phyloP scores from a whole-genome alignment of 2,329 filamentous ascomycete genomes.

The Parastagonospora nodorum region DNA sequence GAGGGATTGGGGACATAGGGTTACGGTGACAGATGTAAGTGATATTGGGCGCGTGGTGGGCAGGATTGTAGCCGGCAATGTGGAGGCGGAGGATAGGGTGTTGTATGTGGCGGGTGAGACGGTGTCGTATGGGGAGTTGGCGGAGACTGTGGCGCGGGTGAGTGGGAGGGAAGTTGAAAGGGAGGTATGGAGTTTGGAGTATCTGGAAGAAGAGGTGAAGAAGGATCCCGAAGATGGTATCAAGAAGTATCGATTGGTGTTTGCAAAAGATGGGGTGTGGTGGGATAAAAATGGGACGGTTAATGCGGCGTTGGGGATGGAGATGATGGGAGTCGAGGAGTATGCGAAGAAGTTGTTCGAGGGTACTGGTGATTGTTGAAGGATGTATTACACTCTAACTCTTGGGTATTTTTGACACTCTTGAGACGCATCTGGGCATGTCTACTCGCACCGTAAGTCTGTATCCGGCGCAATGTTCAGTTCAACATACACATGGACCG shows the following conservation, averaged over 20 bases:
- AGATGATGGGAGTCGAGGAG: constrained; percentile 50
- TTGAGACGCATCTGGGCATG: too few relatives aligned
- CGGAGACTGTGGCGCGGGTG: constrained; percentile 57
- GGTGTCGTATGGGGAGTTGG: constrained; percentile 61
- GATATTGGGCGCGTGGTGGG: constrained; percentile 69
- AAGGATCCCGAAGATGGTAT: constrained; percentile 56
- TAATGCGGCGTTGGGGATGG: constrained; percentile 57
- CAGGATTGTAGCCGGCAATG: constrained; percentile 52
- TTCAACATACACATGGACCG: not conserved
- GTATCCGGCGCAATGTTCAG: not conserved
- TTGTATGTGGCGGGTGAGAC: constrained; percentile 68
- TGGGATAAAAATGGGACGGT: constrained; percentile 62
- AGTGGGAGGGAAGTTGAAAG: constrained; percentile 51
- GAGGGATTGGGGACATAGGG: constrained; percentile 64
- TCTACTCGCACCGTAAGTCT: constrained; percentile 7
- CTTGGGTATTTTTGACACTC: too few relatives aligned
- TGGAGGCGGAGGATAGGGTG: constrained; percentile 47
- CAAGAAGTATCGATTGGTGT: constrained; percentile 66
- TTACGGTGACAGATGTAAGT: constrained; percentile 66
- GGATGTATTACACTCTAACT: not conserved
- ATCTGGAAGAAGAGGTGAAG: constrained; percentile 53
- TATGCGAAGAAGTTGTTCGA: constrained; percentile 37
- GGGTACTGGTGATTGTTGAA: not conserved
- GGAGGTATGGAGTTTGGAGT: constrained; percentile 56
- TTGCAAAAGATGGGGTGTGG: constrained; percentile 63